These are phyloP conservation scores for Tetrapisispora arboricola DNA, from an alignment of 805 yeast genomes.

Conservation along the genomic window DNA sequence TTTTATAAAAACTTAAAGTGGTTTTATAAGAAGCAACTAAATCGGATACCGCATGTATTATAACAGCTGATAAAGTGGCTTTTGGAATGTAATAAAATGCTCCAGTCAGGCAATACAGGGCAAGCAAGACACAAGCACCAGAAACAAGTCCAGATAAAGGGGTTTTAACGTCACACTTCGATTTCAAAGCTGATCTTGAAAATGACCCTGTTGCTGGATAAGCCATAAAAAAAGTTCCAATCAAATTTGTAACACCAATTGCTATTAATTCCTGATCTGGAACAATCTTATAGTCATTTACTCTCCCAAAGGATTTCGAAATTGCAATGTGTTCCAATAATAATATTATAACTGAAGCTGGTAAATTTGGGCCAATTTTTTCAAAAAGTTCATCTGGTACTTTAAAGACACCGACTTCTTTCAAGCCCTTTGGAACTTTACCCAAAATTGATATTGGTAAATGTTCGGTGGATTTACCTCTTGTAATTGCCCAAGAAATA, in stretches of 20 bases:
- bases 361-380: slow-evolving; percentile 65
- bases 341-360: slow-evolving; percentile 74
- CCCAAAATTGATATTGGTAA: slow-evolving; percentile 52
- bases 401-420: slow-evolving; percentile 62
- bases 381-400: slow-evolving; percentile 49
- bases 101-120: slow-evolving; percentile 71
- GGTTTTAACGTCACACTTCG: slow-evolving; percentile 91
- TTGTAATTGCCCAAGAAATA: slow-evolving; percentile 67
- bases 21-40: slow-evolving; percentile 61
- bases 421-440: slow-evolving; percentile 71
- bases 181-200: slow-evolving; percentile 86
- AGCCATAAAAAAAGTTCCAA: slow-evolving; percentile 87
- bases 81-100: slow-evolving; percentile 87
- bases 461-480: slow-evolving; percentile 34
- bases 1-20: slow-evolving; percentile 59
- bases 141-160: slow-evolving; percentile 89
- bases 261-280: slow-evolving; percentile 94
- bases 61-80: slow-evolving; percentile 77
- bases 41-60: slow-evolving; percentile 89
- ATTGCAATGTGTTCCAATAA: slow-evolving; percentile 89
- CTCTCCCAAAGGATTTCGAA: slow-evolving; percentile 84
- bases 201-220: slow-evolving; percentile 96
- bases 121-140: slow-evolving; percentile 79
- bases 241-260: slow-evolving; percentile 80
- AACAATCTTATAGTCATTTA: slow-evolving; percentile 79